Conservation (phyloP, 306 rosid species). For the Sicyos baderoa region DNA sequence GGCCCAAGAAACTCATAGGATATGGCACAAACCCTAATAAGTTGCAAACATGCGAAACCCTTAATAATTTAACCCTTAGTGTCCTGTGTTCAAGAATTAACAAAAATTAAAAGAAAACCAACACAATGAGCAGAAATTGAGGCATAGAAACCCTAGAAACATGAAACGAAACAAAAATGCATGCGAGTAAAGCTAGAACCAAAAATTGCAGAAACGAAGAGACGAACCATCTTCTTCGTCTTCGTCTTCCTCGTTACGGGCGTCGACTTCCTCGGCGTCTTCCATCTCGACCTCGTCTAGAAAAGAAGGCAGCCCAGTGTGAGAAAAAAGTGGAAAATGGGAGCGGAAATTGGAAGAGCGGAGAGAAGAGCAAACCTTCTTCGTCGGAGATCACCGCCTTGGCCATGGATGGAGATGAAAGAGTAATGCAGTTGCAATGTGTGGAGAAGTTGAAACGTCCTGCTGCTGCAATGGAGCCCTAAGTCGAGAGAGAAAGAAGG, state of each 20-base stretch:
- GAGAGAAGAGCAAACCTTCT: constrained; percentile 48
- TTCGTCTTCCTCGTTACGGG: constrained; percentile 46
- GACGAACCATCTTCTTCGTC: constrained; percentile 80
- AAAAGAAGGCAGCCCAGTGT: neutral
- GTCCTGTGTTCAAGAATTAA: neutral
- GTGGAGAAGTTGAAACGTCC: neutral
- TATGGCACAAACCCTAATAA: neutral
- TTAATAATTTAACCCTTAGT: constrained; percentile 9
- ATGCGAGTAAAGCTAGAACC: neutral
- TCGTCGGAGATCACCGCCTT: constrained; percentile 42
- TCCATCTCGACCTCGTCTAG: constrained; percentile 66
- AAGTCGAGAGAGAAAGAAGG: too few species aligned
- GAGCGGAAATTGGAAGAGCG: neutral
- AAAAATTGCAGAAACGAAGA: neutral
- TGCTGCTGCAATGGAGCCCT: too few species aligned
- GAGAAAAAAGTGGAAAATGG: constrained; percentile 9
- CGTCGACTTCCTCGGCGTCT: constrained; percentile 46
- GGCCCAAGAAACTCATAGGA: neutral
- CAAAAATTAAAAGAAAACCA: constrained; percentile 17
- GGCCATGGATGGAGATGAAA: constrained; percentile 27
- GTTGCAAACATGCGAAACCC: neutral
- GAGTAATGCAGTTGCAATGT: too few species aligned
- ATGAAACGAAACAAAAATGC: neutral
- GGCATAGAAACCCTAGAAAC: constrained; percentile 8
- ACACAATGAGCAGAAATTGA: neutral